phyloP scores from a whole-genome alignment of 345 rosid genomes.

The Garcia nutans region DNA sequence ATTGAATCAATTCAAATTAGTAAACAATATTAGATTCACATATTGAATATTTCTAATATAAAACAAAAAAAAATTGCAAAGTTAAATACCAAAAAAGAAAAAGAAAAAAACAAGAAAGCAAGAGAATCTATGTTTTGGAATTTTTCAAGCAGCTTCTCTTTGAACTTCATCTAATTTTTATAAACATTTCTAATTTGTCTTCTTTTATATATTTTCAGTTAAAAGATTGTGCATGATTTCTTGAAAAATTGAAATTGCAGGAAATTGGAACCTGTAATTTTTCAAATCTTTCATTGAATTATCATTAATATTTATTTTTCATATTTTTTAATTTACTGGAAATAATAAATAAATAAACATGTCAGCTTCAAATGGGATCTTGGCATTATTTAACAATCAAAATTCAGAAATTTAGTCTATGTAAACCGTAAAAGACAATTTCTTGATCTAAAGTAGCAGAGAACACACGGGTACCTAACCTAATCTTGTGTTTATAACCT shows the following conservation, averaged over 20 bases:
- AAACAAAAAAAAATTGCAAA: neutral
- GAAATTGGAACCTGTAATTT: constrained; percentile 9
- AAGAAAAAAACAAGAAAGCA: constrained; percentile 4
- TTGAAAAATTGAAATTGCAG: constrained; percentile 29
- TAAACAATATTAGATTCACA: neutral
- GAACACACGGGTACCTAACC: constrained; percentile 33
- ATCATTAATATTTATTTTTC: neutral
- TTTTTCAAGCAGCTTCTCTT: constrained; percentile 21
- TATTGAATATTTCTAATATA: neutral
- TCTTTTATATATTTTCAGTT: constrained; percentile 11
- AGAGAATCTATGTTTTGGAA: constrained; percentile 18
- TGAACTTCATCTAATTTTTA: constrained; percentile 15
- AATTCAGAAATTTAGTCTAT: neutral
- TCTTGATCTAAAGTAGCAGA: constrained; percentile 18
- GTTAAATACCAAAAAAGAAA: neutral
- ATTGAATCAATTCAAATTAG: too few relatives aligned
- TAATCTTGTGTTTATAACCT: constrained; percentile 28
- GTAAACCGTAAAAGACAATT: constrained; percentile 2
- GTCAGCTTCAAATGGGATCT: constrained; percentile 21
- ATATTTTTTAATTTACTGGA: neutral
- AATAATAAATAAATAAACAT: constrained; percentile 13
- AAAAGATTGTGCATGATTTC: constrained; percentile 21
- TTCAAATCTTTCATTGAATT: neutral
- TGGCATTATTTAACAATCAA: constrained; percentile 10
- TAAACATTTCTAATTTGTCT: constrained; percentile 37